A percentile compares a stretch with the other conserved stretches of the same genome.
These are phyloP conservation scores for Crithidia brevicula DNA, from an alignment of 208 protist species.

Conservation along the genomic window DNA sequence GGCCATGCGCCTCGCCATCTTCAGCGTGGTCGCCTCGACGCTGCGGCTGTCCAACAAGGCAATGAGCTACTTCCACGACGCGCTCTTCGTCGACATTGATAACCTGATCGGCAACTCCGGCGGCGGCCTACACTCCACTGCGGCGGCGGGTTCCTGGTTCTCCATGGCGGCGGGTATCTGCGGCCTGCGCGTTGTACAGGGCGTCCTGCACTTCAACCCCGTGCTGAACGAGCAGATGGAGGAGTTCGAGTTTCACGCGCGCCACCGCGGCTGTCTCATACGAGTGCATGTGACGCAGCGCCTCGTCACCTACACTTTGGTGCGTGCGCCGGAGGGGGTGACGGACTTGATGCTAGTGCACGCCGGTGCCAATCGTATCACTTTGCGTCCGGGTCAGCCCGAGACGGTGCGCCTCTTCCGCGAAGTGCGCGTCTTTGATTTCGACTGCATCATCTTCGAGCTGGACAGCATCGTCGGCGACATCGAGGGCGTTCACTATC, in stretches of 20 bases:
- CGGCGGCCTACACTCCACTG: slow-evolving; percentile 76
- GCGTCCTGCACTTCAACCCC: slow-evolving; percentile 86
- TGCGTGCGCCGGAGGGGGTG: slow-evolving; percentile 45
- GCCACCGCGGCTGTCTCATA: slow-evolving; percentile 82
- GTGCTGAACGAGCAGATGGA: slow-evolving; percentile 73
- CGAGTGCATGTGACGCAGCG: slow-evolving; percentile 63
- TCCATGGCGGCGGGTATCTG: slow-evolving; percentile 79
- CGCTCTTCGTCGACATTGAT: slow-evolving; percentile 76
- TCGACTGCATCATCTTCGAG: slow-evolving; percentile 92
- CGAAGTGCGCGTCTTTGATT: slow-evolving; percentile 82
- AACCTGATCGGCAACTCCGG: slow-evolving; percentile 77
- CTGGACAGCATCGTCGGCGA: slow-evolving; percentile 82
- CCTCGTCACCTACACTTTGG: slow-evolving; percentile 77
- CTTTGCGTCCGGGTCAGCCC: slow-evolving; percentile 52
- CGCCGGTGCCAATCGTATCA: slow-evolving; percentile 64
- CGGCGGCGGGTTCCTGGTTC: slow-evolving; percentile 84
- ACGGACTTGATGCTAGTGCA: slow-evolving; percentile 78
- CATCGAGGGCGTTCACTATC: slow-evolving; percentile 85
- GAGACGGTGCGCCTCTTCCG: slow-evolving; percentile 75
- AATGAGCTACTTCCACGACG: slow-evolving; percentile 50
- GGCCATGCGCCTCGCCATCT: slow-evolving; percentile 72
- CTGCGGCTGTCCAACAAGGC: slow-evolving; percentile 69
- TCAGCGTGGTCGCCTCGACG: slow-evolving; percentile 73
- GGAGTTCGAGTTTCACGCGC: slow-evolving; percentile 74
- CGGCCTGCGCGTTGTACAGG: slow-evolving; percentile 77